Evolutionary conservation across 1,284 basidiomycete species (phyloP), one percentile per base, ranked within the genome.

Genomic region (Ustilago cynodontis): DNA sequence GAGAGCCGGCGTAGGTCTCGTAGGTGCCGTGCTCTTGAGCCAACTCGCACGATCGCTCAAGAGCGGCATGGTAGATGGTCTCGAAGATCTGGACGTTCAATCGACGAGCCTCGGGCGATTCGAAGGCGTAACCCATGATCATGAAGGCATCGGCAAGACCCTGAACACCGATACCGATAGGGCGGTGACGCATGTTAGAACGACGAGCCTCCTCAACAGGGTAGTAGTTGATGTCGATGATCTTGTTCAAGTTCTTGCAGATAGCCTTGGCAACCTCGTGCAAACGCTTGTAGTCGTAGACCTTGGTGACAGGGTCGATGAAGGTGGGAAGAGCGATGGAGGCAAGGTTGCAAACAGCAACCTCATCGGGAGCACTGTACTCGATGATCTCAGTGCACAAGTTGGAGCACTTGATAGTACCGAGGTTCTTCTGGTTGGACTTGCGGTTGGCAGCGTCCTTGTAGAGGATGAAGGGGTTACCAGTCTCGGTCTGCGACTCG

Each of bases 311-410:
- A 29, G 71, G 73, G 65, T 85, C 78, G 64, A 88, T 84, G 68
- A 87, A 88, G 22, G 87, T 86, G 13, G 97, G 97, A 8, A 99
- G 91, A 6, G 97, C 95, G 74, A 99, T 90, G 10, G 97, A 99
- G 14, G 97, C 97, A 64, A 99, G 90, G 88, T 99, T 99, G 90
- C 97, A 99, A 50, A 99, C 97, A 54, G 97, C 97, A 1, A 93
- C 95, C 88, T 99, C 97, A 68, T 99, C 97, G 0, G 96, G 95
- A 13, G 96, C 91, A 59, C 94, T 96, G 88, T 98, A 99, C 88
- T 99, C 94, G 86, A 99, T 93, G 86, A 99, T 99, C 87, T 99
- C 97, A 13, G 96, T 98, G 89, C 97, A 99, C 50, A 99, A 89
- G 87, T 99, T 99, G 68, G 96, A 98, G 6, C 94, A 97, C 89